A percentile compares a stretch with the other conserved stretches of the same genome.
These are phyloP conservation scores for Fagopyrum tataricum DNA, from an alignment of 148 eudicot species.

Conservation along the genomic window DNA sequence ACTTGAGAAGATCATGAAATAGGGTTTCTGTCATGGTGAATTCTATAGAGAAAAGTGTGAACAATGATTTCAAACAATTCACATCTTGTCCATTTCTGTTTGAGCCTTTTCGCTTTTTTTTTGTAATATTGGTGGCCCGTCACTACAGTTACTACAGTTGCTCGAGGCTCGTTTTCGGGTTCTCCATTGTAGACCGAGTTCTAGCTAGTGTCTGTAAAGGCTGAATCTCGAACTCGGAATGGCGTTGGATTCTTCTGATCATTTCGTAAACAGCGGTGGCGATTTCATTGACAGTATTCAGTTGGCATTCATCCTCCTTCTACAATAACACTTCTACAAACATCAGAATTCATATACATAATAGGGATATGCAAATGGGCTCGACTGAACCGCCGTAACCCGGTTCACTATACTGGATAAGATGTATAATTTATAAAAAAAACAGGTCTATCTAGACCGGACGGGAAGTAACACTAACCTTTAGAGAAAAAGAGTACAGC, in stretches of 20 bases:
- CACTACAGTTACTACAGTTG: background rate
- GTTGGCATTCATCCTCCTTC: constrained; percentile 45
- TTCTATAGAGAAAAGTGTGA: background rate
- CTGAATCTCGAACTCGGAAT: background rate
- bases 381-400: too few species aligned
- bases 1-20: too few species aligned
- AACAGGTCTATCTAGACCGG: too few species aligned
- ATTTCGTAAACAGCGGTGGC: constrained; percentile 37
- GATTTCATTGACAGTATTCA: constrained; percentile 38
- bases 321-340: constrained; percentile 11
- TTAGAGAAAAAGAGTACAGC: constrained; percentile 40
- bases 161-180: too few species aligned
- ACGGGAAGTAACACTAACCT: constrained; percentile 23
- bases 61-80: background rate
- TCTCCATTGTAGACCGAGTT: too few species aligned
- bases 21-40: too few species aligned
- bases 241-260: constrained; percentile 24
- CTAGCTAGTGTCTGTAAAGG: background rate
- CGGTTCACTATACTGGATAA: too few species aligned
- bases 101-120: background rate
- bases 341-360: background rate
- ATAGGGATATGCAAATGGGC: too few species aligned
- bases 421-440: too few species aligned
- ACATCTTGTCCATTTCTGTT: background rate
- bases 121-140: background rate